Base-by-base conservation (phyloP, 768 basidiomycete species). In the Tylopilus felleus region DNA sequence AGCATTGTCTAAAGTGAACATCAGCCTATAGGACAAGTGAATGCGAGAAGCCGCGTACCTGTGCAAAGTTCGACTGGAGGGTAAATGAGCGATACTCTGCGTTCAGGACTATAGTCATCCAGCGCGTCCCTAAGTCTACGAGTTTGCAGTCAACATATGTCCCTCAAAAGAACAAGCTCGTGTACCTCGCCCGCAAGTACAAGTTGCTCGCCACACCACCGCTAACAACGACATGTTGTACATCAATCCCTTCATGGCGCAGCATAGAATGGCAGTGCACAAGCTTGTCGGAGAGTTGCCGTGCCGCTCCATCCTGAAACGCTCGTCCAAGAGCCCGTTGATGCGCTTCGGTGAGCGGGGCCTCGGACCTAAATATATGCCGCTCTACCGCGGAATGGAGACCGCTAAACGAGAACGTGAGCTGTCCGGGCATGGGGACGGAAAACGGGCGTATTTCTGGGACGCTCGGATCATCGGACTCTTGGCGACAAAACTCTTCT, bases 201-300 rank as follows among this genome's bases (percentile, higher is more conserved):
- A 59, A 42, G 61, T 99, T 99, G 60, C 91, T 92, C 16, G 95
- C 96, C 0, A 99, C 96, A 2, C 96, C 96, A 0, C 96, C 96
- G 54, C 92, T 93, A 16, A 90, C 84, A 1, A 97, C 90, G 23
- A 98, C 59, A 50, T 85, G 75, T 12, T 67, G 69, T 4, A 90
- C 71, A 8, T 61, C 49, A 1, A 84, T 67, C n/a, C 72, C 77
- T 22, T 71, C 62, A 36, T 85, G 57, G 1, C 75, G 86, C 21
- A 88, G 71, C 44, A 59, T 52, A 9, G 63, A 50, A 48, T 61
- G 61, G 17, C 70, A 64, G 6, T 57, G 56, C 2, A 66, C 50
- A 10, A 96, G 73, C 71, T 95, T 97, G 42, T 83, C 80, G 61
- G 84, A 84, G 0, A 98, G 74, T 48, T 95, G 93, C 8, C 65